These are phyloP conservation scores for Gossypium davidsonii DNA, from an alignment of 441 rosid species.

Conservation along the genomic window DNA sequence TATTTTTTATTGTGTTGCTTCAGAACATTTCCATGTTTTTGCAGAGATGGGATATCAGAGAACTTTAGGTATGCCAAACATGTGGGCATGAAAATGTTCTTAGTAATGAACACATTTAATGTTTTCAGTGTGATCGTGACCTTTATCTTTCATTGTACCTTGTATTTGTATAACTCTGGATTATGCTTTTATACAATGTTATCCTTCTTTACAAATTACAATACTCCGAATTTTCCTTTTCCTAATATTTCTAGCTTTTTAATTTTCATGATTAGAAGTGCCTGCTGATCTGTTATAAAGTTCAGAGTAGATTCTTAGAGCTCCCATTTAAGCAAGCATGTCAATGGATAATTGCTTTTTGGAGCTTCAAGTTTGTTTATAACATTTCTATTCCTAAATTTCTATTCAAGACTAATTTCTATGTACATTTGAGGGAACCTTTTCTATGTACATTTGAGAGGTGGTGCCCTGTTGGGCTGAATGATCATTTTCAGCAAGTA, in stretches of 20 bases:
- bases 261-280: not conserved
- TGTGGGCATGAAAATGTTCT: not conserved
- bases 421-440: not conserved
- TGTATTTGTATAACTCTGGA: not conserved
- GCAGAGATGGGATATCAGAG: not conserved
- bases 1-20: not conserved
- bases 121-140: not conserved
- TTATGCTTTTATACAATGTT: not conserved
- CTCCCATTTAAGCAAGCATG: not conserved
- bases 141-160: not conserved
- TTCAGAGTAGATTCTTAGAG: not conserved
- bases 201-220: not conserved
- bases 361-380: not conserved
- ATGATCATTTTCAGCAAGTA: not conserved
- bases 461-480: not conserved
- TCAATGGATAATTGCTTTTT: not conserved
- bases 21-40: constrained; percentile 1
- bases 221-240: not conserved
- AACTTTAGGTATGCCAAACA: constrained; percentile 1
- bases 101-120: not conserved
- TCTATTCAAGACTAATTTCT: not conserved
- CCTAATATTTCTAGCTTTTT: not conserved
- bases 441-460: not conserved
- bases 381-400: not conserved
- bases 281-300: not conserved